Evolutionary conservation across 306 rosid species (phyloP).

Genomic region (Purshia tridentata): DNA sequence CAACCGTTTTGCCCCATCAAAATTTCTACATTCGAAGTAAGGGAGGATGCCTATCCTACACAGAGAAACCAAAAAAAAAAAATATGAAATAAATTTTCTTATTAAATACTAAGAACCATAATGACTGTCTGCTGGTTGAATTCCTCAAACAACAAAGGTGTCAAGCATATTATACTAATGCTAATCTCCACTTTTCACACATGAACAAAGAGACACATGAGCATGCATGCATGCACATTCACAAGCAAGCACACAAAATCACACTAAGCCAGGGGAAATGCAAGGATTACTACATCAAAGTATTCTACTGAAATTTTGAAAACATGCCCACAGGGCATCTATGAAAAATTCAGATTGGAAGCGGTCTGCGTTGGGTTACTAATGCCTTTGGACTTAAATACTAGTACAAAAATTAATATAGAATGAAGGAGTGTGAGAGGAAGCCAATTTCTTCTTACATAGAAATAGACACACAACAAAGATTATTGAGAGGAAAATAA

Average conservation of each 20-base stretch:
- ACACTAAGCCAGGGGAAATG: not conserved
- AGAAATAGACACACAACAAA: not conserved
- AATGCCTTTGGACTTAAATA: not conserved
- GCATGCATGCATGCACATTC: not conserved
- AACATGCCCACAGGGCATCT: not conserved
- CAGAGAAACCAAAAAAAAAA: not conserved
- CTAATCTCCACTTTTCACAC: not conserved
- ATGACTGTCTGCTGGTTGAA: not conserved
- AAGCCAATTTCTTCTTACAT: not conserved
- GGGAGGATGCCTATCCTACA: not conserved
- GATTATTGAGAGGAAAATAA: not conserved
- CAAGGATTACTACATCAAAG: not conserved
- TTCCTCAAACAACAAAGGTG: not conserved
- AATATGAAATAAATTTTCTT: not conserved
- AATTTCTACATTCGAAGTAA: not conserved
- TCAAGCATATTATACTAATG: not conserved
- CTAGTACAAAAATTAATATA: not conserved
- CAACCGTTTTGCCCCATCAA: not conserved
- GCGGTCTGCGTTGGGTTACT: not conserved
- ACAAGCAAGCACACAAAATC: not conserved
- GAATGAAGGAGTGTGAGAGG: not conserved
- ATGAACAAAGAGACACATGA: not conserved
- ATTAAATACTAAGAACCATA: not conserved
- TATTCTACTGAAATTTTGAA: not conserved
- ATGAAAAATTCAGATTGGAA: not conserved